Percentiles rank a stretch among this genome's conserved stretches.
Conservation (phyloP, 2,329 filamentous ascomycete species). For the Diaporthe vexans region DNA sequence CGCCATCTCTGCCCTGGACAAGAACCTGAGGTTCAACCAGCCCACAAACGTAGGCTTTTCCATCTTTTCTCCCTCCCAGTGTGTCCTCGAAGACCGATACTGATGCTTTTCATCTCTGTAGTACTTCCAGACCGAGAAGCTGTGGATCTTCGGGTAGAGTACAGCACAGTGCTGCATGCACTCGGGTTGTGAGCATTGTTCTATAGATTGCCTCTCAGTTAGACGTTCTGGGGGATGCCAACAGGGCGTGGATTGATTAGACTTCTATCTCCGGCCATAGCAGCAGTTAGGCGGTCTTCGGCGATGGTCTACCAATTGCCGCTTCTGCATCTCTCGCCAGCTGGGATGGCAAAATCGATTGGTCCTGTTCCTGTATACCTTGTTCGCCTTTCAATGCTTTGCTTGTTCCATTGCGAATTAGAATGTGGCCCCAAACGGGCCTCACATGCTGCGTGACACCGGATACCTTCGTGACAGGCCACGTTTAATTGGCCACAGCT, state of each 20-base stretch:
- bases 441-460: slow-evolving; percentile 8
- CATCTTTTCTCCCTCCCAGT: slow-evolving; percentile 7
- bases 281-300: slow-evolving; percentile 42
- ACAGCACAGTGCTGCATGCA: background rate
- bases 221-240: slow-evolving; percentile 6
- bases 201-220: slow-evolving; percentile 16
- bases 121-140: slow-evolving; percentile 70
- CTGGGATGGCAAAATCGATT: slow-evolving; percentile 25
- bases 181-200: background rate
- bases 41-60: slow-evolving; percentile 58
- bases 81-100: background rate
- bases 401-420: background rate
- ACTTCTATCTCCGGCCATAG: slow-evolving; percentile 17
- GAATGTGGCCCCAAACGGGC: background rate
- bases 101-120: slow-evolving; percentile 45
- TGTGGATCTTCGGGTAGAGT: slow-evolving; percentile 70
- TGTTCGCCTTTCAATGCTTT: slow-evolving; percentile 31
- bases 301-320: background rate
- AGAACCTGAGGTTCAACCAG: slow-evolving; percentile 81
- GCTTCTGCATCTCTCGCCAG: slow-evolving; percentile 17
- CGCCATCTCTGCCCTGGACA: slow-evolving; percentile 75
- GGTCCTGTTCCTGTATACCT: slow-evolving; percentile 21
- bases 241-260: background rate
- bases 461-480: background rate
- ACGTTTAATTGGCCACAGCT: background rate